Evolutionary conservation across 2,329 filamentous ascomycete species (phyloP), one percentile per base, ranked within the genome.

Genomic region (Samsoniella hepiali): DNA sequence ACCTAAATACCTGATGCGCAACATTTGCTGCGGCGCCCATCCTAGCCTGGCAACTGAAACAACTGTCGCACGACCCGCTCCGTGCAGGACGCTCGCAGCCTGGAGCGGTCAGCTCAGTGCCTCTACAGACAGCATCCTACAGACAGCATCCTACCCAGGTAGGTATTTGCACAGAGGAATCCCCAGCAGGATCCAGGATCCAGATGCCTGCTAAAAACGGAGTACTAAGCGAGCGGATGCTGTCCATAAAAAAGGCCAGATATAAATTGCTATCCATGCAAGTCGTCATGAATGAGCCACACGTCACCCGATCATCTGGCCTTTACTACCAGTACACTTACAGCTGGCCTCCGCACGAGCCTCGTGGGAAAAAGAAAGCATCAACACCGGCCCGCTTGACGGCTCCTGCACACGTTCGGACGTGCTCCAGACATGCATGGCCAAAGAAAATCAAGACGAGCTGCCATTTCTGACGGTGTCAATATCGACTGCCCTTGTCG

Each of bases 21-120:
- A 31, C 53, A 55, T 31, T 29, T 5, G 10, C 36, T 55, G 10
- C 22, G 7, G 36, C 22, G 22, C 13, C 36, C 36, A 65, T 75
- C 67, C 53, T 54, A n/a, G 54, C 38, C 50, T 36, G 61, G 53
- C 40, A 68, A 66, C 65, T 69, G 68, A 69, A 69, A 69, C 68
- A 57, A 38, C 40, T 61, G 59, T 65, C 62, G 64, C 63, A 58
- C 64, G 62, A 67, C 50, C 45, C 44, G 56, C 61, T 55, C 62
- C 54, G 59, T 60, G 65, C 60, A 64, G 59, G 57, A 47, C 47
- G 32, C 57, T 42, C n/a, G 55, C 45, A n/a, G 36, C 38, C 34
- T 58, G n/a, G 63, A 63, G 51, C 51, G 51, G 49, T 36, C 31
- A 22, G 49, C 31, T 54, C 49, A 51, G 27, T 13, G 6, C 34